phyloP scores from a whole-genome alignment of 495 filamentous ascomycete genomes.

The Apiosordaria backusii region DNA sequence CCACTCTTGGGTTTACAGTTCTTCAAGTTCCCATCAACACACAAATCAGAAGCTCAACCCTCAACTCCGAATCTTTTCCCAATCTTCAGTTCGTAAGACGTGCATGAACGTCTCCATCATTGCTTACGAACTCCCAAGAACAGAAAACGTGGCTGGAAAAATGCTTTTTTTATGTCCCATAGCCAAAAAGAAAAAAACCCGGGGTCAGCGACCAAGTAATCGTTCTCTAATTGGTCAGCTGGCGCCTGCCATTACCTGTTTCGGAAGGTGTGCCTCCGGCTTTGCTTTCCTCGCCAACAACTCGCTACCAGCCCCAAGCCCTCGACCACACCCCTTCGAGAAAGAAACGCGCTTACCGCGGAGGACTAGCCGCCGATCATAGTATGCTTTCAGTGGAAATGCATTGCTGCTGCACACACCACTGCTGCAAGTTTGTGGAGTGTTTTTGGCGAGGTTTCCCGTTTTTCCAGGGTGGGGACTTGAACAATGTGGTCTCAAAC shows the following conservation, averaged over 20 bases:
- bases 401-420: neutral
- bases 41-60: too few relatives aligned
- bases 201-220: neutral
- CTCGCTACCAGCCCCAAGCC: neutral
- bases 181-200: neutral
- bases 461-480: neutral
- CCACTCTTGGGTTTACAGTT: too few relatives aligned
- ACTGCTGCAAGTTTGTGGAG: neutral
- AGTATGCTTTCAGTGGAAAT: neutral
- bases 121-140: neutral
- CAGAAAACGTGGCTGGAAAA: neutral
- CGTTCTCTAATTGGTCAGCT: neutral
- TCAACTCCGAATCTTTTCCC: too few relatives aligned
- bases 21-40: too few relatives aligned
- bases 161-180: neutral
- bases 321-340: neutral
- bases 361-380: neutral
- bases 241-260: neutral
- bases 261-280: neutral
- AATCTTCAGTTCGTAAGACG: too few relatives aligned
- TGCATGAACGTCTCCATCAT: neutral
- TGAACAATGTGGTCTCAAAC: neutral
- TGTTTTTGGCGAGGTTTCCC: neutral
- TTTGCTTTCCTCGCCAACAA: neutral
- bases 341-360: neutral